Evolutionary conservation across 805 yeast species (phyloP).

Genomic region (Myxozyma geophila): DNA sequence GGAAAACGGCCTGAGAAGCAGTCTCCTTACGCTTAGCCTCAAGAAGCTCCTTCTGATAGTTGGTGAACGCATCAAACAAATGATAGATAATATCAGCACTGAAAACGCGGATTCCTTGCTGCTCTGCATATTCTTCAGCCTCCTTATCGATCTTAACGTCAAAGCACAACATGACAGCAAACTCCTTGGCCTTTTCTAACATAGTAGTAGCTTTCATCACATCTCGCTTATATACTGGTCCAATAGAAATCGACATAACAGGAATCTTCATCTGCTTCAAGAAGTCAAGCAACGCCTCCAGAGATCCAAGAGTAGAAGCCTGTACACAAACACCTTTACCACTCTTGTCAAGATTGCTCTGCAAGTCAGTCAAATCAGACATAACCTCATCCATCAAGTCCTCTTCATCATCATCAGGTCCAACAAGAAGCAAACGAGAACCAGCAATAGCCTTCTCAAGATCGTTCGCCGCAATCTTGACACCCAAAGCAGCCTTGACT

Average conservation of each 20-base stretch:
- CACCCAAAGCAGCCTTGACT: slow-evolving; percentile 99
- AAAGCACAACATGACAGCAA: slow-evolving; percentile 97
- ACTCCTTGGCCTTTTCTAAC: slow-evolving; percentile 95
- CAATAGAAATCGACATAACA: slow-evolving; percentile 96
- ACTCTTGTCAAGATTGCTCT: slow-evolving; percentile 91
- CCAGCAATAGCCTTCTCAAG: slow-evolving; percentile 99
- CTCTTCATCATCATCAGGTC: slow-evolving; percentile 97
- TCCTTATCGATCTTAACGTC: slow-evolving; percentile 97
- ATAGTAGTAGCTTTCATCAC: slow-evolving; percentile 96
- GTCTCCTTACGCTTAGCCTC: slow-evolving; percentile 90
- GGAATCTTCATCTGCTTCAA: slow-evolving; percentile 98
- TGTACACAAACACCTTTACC: slow-evolving; percentile 99
- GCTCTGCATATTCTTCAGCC: slow-evolving; percentile 97
- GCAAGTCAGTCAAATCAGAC: slow-evolving; percentile 94
- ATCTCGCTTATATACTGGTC: slow-evolving; percentile 97
- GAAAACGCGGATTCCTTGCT: slow-evolving; percentile 88
- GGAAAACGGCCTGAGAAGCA: slow-evolving; percentile 87
- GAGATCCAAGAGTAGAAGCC: slow-evolving; percentile 96
- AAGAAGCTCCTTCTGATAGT: slow-evolving; percentile 83
- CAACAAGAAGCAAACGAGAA: slow-evolving; percentile 91
- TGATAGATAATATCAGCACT: slow-evolving; percentile 97
- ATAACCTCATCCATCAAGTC: slow-evolving; percentile 96
- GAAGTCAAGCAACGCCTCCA: slow-evolving; percentile 96
- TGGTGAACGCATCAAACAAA: slow-evolving; percentile 91
- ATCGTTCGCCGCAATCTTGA: slow-evolving; percentile 96